Percentiles rank a stretch among this genome's conserved stretches.
phyloP scores from a whole-genome alignment of 2,329 filamentous ascomycete genomes.

The Decorospora gaudefroyi region DNA sequence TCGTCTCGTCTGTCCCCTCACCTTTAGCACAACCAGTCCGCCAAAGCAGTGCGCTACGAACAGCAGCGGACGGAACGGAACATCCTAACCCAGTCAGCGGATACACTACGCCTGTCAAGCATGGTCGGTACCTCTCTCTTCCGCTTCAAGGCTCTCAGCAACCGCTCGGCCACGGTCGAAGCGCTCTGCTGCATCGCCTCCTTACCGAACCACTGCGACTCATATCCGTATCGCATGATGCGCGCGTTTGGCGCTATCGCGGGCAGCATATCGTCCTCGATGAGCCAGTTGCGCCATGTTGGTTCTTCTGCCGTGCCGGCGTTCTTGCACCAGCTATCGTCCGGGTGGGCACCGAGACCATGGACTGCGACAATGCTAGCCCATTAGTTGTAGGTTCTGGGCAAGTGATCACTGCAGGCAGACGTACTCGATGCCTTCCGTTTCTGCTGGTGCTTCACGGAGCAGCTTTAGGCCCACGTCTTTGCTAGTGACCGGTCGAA shows the following conservation, averaged over 20 bases:
- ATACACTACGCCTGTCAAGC: neutral
- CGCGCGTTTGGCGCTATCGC: slow-evolving; percentile 28
- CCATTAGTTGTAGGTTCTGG: slow-evolving; percentile 7
- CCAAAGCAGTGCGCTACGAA: slow-evolving; percentile 37
- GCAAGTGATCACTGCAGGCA: neutral
- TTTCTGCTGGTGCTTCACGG: slow-evolving; percentile 22
- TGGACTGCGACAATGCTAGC: slow-evolving; percentile 36
- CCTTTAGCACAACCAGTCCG: slow-evolving; percentile 34
- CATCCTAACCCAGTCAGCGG: slow-evolving; percentile 15
- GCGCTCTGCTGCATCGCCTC: slow-evolving; percentile 27
- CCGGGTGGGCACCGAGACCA: slow-evolving; percentile 35
- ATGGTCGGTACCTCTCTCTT: slow-evolving; percentile 22
- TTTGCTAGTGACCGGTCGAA: slow-evolving; percentile 22
- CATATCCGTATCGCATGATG: slow-evolving; percentile 38
- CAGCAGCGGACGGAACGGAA: slow-evolving; percentile 25
- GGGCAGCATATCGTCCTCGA: slow-evolving; percentile 28
- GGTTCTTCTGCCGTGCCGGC: slow-evolving; percentile 20
- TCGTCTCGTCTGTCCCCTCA: slow-evolving; percentile 7
- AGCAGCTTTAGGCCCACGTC: slow-evolving; percentile 31
- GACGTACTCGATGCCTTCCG: slow-evolving; percentile 23
- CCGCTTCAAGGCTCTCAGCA: slow-evolving; percentile 23
- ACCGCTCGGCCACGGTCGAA: slow-evolving; percentile 24
- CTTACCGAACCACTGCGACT: slow-evolving; percentile 34
- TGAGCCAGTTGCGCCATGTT: slow-evolving; percentile 34
- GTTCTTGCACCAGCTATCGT: slow-evolving; percentile 39